phyloP scores from a whole-genome alignment of 164 flowering plant genomes.

The Hamamelis virginiana region DNA sequence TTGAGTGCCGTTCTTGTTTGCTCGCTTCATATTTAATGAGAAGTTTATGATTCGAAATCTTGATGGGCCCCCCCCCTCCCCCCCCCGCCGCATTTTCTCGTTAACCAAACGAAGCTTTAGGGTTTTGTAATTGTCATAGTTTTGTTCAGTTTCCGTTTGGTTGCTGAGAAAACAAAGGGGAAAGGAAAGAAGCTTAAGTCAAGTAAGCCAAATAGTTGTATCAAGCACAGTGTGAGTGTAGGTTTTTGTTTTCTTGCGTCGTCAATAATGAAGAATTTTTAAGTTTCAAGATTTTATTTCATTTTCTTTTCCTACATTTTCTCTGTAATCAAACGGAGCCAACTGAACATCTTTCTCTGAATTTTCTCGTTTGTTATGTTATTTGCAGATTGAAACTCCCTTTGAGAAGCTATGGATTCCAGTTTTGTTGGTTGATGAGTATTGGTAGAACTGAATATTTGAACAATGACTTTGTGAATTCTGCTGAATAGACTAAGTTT shows the following conservation, averaged over 20 bases:
- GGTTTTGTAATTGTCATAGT: no score
- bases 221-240: not conserved
- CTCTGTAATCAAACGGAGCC: not conserved
- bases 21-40: no score
- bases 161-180: not conserved
- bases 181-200: not conserved
- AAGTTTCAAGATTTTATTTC: not conserved
- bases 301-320: not conserved
- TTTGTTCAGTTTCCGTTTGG: not conserved
- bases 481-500: conserved; percentile 1
- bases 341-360: not conserved
- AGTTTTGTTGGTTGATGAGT: not conserved
- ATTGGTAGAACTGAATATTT: not conserved
- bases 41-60: no score
- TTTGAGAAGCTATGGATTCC: not conserved
- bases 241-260: not conserved
- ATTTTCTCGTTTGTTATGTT: not conserved
- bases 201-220: not conserved
- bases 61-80: no score
- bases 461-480: not conserved
- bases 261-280: not conserved
- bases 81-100: no score
- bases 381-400: conserved; percentile 3
- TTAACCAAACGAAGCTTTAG: no score
- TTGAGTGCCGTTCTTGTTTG: no score